phyloP scores from a whole-genome alignment of 805 yeast species.

The Metschnikowia anglica region DNA sequence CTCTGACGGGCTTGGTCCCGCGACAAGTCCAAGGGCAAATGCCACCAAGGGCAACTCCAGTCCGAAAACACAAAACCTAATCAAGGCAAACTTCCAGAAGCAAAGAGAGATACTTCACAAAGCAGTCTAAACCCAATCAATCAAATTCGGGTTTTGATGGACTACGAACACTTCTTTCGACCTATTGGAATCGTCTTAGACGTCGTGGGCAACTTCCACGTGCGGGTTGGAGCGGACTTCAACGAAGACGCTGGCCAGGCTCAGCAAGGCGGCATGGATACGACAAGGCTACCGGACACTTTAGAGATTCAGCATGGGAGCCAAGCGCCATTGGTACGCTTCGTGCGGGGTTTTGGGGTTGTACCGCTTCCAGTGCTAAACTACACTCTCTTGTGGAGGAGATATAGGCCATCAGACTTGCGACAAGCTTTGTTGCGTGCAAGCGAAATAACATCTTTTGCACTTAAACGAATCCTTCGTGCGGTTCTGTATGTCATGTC shows the following conservation, averaged over 20 bases:
- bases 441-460: background rate
- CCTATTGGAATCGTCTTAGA: constrained; percentile 9
- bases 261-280: background rate
- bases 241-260: background rate
- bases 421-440: constrained; percentile 1
- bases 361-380: constrained; percentile 19
- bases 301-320: background rate
- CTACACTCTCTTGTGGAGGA: constrained; percentile 16
- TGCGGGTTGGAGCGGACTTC: background rate
- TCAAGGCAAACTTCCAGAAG: background rate
- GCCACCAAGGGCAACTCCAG: no score
- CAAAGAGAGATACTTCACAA: no score
- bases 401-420: constrained; percentile 9
- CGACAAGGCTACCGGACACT: background rate
- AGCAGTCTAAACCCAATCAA: no score
- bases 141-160: constrained; percentile 1
- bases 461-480: constrained; percentile 16
- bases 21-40: no score
- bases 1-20: no score
- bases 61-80: background rate
- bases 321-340: background rate
- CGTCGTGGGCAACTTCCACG: constrained; percentile 3
- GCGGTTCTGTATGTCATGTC: constrained; percentile 6
- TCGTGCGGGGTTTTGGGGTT: constrained; percentile 10
- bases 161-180: constrained; percentile 8